Evolutionary conservation across 2,329 filamentous ascomycete species (phyloP).

Genomic region (Bipolaris gigantea): DNA sequence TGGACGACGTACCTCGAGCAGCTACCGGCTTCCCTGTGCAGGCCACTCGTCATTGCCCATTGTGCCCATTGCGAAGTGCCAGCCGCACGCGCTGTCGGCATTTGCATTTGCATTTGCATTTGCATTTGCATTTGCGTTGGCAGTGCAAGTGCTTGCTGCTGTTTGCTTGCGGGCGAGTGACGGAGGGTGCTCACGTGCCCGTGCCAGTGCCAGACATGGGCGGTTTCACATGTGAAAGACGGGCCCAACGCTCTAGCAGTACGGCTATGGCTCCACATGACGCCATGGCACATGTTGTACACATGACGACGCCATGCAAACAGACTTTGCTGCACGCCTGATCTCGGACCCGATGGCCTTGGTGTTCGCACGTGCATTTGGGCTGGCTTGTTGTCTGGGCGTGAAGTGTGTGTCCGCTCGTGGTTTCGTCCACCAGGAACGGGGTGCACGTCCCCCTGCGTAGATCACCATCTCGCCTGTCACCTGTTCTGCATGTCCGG

Average conservation of each 20-base stretch:
- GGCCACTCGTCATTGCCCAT: conserved; percentile 18
- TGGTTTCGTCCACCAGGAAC: conserved; percentile 2
- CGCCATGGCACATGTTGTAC: too few species aligned
- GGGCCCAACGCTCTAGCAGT: not conserved
- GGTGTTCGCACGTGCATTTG: not conserved
- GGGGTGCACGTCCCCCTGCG: conserved; percentile 1
- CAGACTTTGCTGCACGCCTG: not conserved
- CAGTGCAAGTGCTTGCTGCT: conserved; percentile 1
- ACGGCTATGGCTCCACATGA: too few species aligned
- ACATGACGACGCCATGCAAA: not conserved
- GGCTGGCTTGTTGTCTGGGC: not conserved
- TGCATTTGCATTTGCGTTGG: not conserved
- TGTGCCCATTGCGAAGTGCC: conserved; percentile 6
- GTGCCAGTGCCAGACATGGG: conserved; percentile 3
- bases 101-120: not conserved
- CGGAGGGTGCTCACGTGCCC: conserved; percentile 1
- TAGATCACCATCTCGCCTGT: not conserved
- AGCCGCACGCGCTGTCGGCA: not conserved
- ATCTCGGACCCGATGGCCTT: not conserved
- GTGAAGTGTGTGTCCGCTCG: not conserved
- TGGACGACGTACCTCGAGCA: conserved; percentile 6
- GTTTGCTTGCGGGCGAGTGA: not conserved
- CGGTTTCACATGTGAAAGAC: conserved; percentile 23
- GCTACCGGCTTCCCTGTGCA: conserved; percentile 14
- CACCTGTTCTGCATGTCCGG: not conserved